phyloP scores from a whole-genome alignment of 2,329 filamentous ascomycete genomes.

The Tolypocladium tropicale region DNA sequence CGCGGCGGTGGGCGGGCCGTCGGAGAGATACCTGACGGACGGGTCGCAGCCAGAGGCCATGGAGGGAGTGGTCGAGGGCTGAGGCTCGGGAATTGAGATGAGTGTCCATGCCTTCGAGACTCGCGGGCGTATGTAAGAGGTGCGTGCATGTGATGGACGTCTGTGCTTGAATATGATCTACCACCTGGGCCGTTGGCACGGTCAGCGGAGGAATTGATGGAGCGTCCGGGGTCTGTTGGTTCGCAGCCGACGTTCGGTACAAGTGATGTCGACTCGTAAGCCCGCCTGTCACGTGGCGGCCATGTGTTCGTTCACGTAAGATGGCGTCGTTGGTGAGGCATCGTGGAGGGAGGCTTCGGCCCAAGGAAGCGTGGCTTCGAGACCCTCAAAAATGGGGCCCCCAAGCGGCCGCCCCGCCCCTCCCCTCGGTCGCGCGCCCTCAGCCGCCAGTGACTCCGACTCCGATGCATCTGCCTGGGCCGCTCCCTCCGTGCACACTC shows the following conservation, averaged over 20 bases:
- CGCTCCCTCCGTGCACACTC: no score
- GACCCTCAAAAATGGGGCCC: not conserved
- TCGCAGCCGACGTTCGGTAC: not conserved
- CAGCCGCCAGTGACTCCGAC: not conserved
- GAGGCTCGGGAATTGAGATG: not conserved
- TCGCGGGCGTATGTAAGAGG: no score
- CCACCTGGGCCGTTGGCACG: not conserved
- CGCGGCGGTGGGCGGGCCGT: not conserved
- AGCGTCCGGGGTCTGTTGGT: not conserved
- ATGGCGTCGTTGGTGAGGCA: not conserved
- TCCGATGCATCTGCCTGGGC: not conserved
- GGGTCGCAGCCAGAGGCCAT: not conserved
- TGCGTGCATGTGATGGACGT: no score
- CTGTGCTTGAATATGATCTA: no score
- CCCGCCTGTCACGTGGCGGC: not conserved
- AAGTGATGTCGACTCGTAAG: not conserved
- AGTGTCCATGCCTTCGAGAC: no score
- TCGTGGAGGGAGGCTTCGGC: not conserved
- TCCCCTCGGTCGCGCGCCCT: no score
- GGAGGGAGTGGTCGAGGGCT: not conserved
- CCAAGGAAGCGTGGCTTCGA: not conserved
- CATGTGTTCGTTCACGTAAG: no score
- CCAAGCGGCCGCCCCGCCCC: not conserved
- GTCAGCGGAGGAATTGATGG: not conserved
- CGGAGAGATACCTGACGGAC: not conserved